phyloP scores from a whole-genome alignment of 108 stramenopile genomes.

The Cyclotella distinguenda region DNA sequence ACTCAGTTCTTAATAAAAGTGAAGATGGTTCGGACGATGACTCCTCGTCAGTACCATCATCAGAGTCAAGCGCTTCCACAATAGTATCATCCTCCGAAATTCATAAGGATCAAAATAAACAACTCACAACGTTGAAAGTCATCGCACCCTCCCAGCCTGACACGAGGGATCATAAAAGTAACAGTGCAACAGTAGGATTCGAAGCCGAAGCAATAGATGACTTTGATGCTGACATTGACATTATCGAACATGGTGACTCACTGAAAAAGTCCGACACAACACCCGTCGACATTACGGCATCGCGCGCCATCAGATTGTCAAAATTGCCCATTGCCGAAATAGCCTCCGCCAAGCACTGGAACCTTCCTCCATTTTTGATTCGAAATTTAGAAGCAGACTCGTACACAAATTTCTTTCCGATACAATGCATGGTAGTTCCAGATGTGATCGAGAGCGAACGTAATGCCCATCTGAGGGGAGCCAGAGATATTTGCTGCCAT shows the following conservation, averaged over 20 bases:
- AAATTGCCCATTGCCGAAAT: conserved; percentile 64
- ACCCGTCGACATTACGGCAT: conserved; percentile 22
- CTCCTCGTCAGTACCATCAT: conserved; percentile 29
- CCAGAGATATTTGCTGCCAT: conserved; percentile 81
- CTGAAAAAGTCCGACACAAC: conserved; percentile 15
- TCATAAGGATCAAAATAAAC: conserved; percentile 1
- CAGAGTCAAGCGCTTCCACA: conserved; percentile 24
- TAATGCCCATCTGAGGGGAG: conserved; percentile 44
- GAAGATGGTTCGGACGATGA: neutral
- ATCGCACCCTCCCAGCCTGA: conserved; percentile 62
- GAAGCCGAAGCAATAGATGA: conserved; percentile 79
- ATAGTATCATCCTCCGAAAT: conserved; percentile 18
- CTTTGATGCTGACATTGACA: conserved; percentile 58
- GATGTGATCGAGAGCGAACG: conserved; percentile 75
- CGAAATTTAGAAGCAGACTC: conserved; percentile 64
- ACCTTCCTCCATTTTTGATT: conserved; percentile 72
- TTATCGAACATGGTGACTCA: conserved; percentile 22
- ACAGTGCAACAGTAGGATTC: conserved; percentile 22
- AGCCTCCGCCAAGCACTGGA: conserved; percentile 55
- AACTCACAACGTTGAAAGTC: conserved; percentile 48
- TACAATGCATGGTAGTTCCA: conserved; percentile 86
- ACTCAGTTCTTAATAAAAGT: neutral
- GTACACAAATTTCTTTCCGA: conserved; percentile 85
- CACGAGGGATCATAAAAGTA: conserved; percentile 36
- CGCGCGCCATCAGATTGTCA: conserved; percentile 62